These are phyloP conservation scores for Ceratobasidium sp. DNA, from an alignment of 1,284 basidiomycete species.

Conservation along the genomic window DNA sequence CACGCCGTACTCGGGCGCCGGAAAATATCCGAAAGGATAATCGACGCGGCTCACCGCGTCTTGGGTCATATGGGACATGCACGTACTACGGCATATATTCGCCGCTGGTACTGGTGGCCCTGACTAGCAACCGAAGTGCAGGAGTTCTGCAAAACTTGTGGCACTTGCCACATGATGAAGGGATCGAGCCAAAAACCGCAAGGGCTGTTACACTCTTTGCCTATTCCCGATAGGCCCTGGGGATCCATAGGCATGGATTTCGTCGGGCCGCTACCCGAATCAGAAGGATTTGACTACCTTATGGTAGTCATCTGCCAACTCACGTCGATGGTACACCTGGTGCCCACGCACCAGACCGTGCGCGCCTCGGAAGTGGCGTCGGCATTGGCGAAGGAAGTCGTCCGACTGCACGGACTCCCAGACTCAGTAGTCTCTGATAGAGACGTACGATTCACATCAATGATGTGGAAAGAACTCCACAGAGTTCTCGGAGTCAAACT, in stretches of 20 bases:
- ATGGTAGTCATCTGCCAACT: constrained; percentile 62
- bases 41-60: constrained; percentile 45
- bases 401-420: constrained; percentile 62
- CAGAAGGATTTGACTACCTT: constrained; percentile 54
- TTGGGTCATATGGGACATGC: constrained; percentile 48
- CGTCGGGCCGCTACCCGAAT: constrained; percentile 61
- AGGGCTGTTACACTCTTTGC: constrained; percentile 58
- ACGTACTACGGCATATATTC: constrained; percentile 47
- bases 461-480: constrained; percentile 60
- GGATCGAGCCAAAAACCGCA: constrained; percentile 50
- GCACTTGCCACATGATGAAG: constrained; percentile 44
- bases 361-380: constrained; percentile 60
- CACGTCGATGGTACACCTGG: constrained; percentile 59
- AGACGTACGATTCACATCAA: constrained; percentile 60
- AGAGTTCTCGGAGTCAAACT: constrained; percentile 58
- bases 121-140: constrained; percentile 44
- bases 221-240: constrained; percentile 59
- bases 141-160: constrained; percentile 47
- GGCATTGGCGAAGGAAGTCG: constrained; percentile 59
- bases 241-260: constrained; percentile 63
- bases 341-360: constrained; percentile 56
- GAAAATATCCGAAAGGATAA: constrained; percentile 48
- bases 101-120: constrained; percentile 51
- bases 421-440: constrained; percentile 61
- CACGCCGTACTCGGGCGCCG: constrained; percentile 48